Base-by-base conservation (phyloP, 129 eudicot species). In the Tanacetum coccineum region DNA sequence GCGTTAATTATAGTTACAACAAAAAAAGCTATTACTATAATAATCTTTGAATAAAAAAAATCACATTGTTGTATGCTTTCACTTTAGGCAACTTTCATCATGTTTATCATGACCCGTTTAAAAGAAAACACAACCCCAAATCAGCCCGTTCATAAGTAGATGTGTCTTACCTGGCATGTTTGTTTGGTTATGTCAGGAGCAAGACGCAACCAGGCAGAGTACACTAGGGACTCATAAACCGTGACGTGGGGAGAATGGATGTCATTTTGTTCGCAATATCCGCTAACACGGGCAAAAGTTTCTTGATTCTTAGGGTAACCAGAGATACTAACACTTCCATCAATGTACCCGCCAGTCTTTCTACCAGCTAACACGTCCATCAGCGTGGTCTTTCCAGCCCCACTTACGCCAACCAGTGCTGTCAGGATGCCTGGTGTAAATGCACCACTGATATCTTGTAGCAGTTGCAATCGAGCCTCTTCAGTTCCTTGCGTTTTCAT, bases 361-460 rank as follows among this genome's bases (percentile, higher is more conserved):
- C 70, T 66, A 15, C 70, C 70, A 32, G 70, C 70, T 51, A 66
- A 66, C 19, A 66, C 70, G 26, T 66, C 70, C 70, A 66, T 66
- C 46, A 66, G 26, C 3, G 70, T 66, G 20, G 70, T 66, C 30
- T 66, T 66, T 26, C 70, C 70, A 3, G 70, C 70, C 54, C 70
- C 70, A 26, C 70, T 66, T 14, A 66, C 70, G 51, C 70, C 70
- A 66, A 66, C 70, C 30, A 66, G 5, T 49, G 70, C 59, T 26
- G 70, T 66, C 45, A 66, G 39, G 12, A 66, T 32, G 51, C 70
- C 70, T 30, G 70, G 70, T 46, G 59, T 49, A 32, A 66, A 66
- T 11, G 70, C 59, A 28, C 70, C 70, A 15, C 70, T 66, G 39
- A 66, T 46, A 9, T 66, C 70, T 49, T 28, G 54, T 48, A 66